Base-by-base conservation (phyloP, 1,284 basidiomycete genomes). In the Rhodotorula glutinis region DNA sequence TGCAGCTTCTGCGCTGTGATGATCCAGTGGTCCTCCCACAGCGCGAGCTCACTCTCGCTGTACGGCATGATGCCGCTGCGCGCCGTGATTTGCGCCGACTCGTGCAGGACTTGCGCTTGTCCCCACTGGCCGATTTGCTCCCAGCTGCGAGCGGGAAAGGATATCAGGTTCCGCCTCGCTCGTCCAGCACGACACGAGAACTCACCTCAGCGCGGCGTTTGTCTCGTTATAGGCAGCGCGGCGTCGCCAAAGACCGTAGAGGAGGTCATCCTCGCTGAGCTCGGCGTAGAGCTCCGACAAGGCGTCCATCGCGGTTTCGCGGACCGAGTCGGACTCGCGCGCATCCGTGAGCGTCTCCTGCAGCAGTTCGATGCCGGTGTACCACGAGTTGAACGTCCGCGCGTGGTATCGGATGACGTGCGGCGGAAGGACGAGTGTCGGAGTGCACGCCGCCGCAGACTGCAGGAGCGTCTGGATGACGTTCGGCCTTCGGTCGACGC, bases 11-110 rank as follows among this genome's bases (percentile, higher is more conserved):
- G 91, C 0, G 93, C 90, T 7, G 94, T 87, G 23, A 96, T 82
- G 69, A 98, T 91, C 96, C 97, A 99, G 79, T 99, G 96, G 78
- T 99, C 97, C 79, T 98, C 96, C 96, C 96, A 99, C 25, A 99
- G 82, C 75, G 91, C 92, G 79, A 96, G 98, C 79, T 99, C 96
- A 10, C 89, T 85, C 79, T 99, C 96, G 44, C 90, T 90, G 81
- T 96, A 98, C 2, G 93, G 88, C 56, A 98, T 86, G 19, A 70
- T 68, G 13, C 92, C 91, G 17, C 86, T 83, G 54, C 93, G 86
- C 9, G 92, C 90, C 78, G 89, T 92, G 74, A 83, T 87, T 79
- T 97, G 94, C 1, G 95, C 96, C 33, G 83, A 82, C 79, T 99
- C 96, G 80, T 99, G 98, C 60, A 76, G 43, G 41, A 85, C 85